Conservation (phyloP, 106 monocot species). For the Dioscorea alata region DNA sequence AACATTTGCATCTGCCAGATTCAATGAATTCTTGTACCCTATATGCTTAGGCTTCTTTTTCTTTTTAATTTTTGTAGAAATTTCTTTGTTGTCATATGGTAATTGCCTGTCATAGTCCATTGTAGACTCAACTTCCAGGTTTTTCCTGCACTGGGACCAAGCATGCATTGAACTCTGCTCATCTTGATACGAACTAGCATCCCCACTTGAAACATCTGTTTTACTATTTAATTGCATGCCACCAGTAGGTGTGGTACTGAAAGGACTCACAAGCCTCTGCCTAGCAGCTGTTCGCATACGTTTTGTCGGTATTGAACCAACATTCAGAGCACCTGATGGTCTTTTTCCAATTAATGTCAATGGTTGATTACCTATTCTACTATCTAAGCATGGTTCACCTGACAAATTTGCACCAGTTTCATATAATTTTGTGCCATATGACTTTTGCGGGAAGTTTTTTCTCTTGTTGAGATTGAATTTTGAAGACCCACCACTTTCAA, state of each 20-base stretch:
- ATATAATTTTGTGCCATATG: conserved; percentile 23
- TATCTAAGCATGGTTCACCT: conserved; percentile 37
- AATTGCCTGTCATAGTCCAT: conserved; percentile 63
- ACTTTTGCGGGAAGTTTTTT: conserved; percentile 43
- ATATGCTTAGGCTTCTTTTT: conserved; percentile 80
- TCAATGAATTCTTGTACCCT: conserved; percentile 42
- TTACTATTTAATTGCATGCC: conserved; percentile 50
- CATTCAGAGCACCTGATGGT: conserved; percentile 37
- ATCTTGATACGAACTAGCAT: conserved; percentile 80
- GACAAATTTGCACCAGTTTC: conserved; percentile 37
- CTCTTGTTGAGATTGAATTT: conserved; percentile 54
- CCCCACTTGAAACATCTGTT: conserved; percentile 94
- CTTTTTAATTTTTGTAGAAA: conserved; percentile 56
- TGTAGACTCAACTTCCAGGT: conserved; percentile 74
- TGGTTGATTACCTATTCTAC: conserved; percentile 36
- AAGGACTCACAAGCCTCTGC: conserved; percentile 65
- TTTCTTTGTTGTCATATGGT: conserved; percentile 47
- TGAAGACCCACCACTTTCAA: conserved; percentile 43
- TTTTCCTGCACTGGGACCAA: conserved; percentile 49
- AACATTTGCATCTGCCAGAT: conserved; percentile 37
- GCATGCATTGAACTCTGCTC: conserved; percentile 71
- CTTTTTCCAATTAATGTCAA: conserved; percentile 45
- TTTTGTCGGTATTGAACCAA: conserved; percentile 73
- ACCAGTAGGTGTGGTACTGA: conserved; percentile 27
- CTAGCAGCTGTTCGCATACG: conserved; percentile 68